Conservation (phyloP, 768 basidiomycete genomes). For the Rhodotorula babjevae region DNA sequence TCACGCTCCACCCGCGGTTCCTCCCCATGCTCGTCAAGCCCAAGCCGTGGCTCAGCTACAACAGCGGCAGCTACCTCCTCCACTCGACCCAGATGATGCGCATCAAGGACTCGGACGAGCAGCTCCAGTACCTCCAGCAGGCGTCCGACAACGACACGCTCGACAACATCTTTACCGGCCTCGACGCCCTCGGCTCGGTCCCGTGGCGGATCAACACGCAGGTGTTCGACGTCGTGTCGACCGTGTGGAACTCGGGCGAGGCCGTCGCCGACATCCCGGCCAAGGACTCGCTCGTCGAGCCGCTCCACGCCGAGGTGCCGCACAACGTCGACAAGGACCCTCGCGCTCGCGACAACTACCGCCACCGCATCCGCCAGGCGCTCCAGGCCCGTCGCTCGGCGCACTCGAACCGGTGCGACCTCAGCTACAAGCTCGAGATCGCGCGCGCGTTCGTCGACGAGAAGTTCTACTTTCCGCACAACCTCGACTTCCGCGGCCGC, state of each 20-base stretch:
- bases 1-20: constrained; percentile 82
- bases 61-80: constrained; percentile 77
- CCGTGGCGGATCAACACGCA: constrained; percentile 82
- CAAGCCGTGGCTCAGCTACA: constrained; percentile 72
- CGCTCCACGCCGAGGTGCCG: constrained; percentile 59
- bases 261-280: constrained; percentile 80
- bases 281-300: constrained; percentile 52
- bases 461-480: constrained; percentile 86
- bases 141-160: constrained; percentile 70
- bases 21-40: constrained; percentile 93
- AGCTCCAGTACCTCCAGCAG: constrained; percentile 67
- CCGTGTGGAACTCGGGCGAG: constrained; percentile 82
- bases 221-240: constrained; percentile 66
- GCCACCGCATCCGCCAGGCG: constrained; percentile 49
- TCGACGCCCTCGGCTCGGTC: constrained; percentile 83
- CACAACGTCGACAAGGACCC: constrained; percentile 50
- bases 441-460: constrained; percentile 88
- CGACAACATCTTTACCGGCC: constrained; percentile 76
- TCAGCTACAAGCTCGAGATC: constrained; percentile 96
- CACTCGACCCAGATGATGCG: constrained; percentile 77
- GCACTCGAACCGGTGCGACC: constrained; percentile 83
- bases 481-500: constrained; percentile 93
- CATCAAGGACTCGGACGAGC: constrained; percentile 80
- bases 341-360: constrained; percentile 57
- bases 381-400: constrained; percentile 48